Evolutionary conservation across 768 basidiomycete species (phyloP), one percentile per base, ranked within the genome.

Genomic region (Rhizopogon vesiculosus): DNA sequence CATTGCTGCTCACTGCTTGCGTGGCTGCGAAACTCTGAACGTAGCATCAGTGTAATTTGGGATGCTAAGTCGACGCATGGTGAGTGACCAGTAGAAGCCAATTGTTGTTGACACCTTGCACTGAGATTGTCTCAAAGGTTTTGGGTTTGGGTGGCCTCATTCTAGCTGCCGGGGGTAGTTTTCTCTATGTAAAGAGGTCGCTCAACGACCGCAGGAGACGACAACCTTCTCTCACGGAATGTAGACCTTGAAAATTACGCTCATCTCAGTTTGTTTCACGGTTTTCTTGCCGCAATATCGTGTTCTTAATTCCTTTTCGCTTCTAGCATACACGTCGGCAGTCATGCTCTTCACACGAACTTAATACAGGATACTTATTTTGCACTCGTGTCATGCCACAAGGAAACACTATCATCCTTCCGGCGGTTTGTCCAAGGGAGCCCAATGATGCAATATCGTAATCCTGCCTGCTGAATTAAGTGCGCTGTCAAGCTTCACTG

Each of bases 161-260:
- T 50, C 56, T 70, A 29, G 60, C 59, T 3, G 69, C 63, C 9
- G 69, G 69, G 15, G 66, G 59, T 0, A 62, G 69, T 43, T 70
- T 70, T 55, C 46, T 70, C 40, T 69, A 65, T 25, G 69, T 67
- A 53, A 70, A 70, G 51, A 69, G 56, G 15, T 53, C 69, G 25
- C 55, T 70, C 59, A 59, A 43, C 6, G 58, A 63, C 12, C 65
- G 70, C 39, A 62, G 69, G 49, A 58, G 62, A 49, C 68, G 53
- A 29, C 61, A 33, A 10, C 53, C 13, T 49, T 16, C 19, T 13
- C 15, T 22, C 9, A 9, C 22, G 4, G 48, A 35, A 38, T 35
- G 19, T 22, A 38, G 48, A 38, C 48, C 19, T 49, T 49, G 19
- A 49, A 13, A 49, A 59, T 52, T 60, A 61, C 10, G 55, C 2